A percentile compares a stretch with the other conserved stretches of the same genome.
phyloP scores from a whole-genome alignment of 257 asterid species.

The Jacaranda copaia region DNA sequence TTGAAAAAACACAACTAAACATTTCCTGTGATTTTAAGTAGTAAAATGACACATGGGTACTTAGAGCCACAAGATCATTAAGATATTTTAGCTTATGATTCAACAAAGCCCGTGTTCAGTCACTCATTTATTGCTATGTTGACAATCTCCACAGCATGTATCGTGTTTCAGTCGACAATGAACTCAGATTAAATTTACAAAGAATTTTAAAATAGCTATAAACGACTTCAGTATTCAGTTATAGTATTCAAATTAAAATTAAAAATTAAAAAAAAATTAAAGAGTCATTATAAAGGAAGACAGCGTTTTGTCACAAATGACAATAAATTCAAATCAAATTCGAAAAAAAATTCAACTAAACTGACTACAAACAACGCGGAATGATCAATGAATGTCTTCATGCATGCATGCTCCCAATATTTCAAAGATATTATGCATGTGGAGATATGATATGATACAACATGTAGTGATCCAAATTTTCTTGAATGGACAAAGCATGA shows the following conservation, averaged over 20 bases:
- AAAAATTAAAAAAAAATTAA: too few relatives aligned
- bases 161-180: neutral
- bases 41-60: neutral
- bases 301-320: too few relatives aligned
- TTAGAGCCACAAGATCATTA: neutral
- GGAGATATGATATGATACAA: neutral
- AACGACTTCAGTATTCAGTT: too few relatives aligned
- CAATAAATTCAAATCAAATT: neutral
- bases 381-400: too few relatives aligned
- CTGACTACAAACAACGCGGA: too few relatives aligned
- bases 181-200: neutral
- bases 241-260: too few relatives aligned
- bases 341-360: too few relatives aligned
- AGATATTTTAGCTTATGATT: neutral
- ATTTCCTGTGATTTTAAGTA: neutral
- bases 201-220: too few relatives aligned
- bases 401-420: neutral
- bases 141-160: neutral
- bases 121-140: neutral
- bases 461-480: slow-evolving; percentile 33
- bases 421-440: neutral
- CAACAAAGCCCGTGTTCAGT: neutral
- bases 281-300: too few relatives aligned
- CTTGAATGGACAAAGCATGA: slow-evolving; percentile 42
- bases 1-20: too few relatives aligned